Base-by-base conservation (phyloP, 1,284 basidiomycete genomes). In the Ganoderma boninense region DNA sequence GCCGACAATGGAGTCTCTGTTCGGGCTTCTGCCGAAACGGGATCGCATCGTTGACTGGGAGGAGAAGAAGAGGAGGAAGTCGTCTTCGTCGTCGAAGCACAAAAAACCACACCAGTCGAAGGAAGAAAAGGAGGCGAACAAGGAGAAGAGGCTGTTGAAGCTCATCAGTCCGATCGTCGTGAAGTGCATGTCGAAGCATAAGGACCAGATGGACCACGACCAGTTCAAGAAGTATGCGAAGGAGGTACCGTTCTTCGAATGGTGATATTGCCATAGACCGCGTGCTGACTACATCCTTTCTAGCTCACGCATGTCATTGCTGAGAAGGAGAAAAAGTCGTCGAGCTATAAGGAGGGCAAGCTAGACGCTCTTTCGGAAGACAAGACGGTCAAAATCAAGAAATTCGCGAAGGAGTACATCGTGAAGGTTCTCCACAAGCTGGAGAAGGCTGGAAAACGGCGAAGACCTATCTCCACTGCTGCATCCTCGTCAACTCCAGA, bases 161-260 rank as follows among this genome's bases (percentile, higher is more conserved):
- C 86, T 98, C 29, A 90, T 99, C 10, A 94, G 96, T 29, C 91
- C 92, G 18, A 88, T 98, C 2, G 97, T 99, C 40, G 97, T 99
- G 52, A 92, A 91, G 79, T 90, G 87, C 71, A 96, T 99, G 95
- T 95, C 92, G 65, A 97, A 97, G 83, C 92, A 98, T 80, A 88
- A 91, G 74, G 87, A 92, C 68, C 84, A 90, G 69, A 88, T 99
- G 82, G 92, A 95, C 68, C 89, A 90, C 68, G 96, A 98, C 5
- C 83, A 87, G 65, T 99, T 99, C 87, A 99, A 99, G 87, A 93
- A 92, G 78, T 92, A 98, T 78, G 97, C 98, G 7, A 96, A 96
- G 79, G 96, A 99, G 88, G 97, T 96, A 74, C 56, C 71, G 74
- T 54, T 18, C 64, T 29, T 23, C 23, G 49, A 3, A 5, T 35